Conservation (phyloP, 2,329 filamentous ascomycete species). For the Aureobasidium leucospermi region DNA sequence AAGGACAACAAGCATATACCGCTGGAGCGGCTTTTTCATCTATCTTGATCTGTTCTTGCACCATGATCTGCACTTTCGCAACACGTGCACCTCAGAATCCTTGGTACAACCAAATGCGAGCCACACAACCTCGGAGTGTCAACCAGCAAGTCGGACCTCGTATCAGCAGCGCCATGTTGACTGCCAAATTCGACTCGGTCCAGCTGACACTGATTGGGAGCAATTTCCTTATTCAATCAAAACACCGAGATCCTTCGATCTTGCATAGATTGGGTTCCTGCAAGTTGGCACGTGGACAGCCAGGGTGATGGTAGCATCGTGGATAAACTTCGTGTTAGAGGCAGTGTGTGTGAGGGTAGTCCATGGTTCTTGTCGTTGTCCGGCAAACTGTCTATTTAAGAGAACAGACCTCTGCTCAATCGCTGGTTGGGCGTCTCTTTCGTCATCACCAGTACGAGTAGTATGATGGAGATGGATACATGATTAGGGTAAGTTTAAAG, state of each 20-base stretch:
- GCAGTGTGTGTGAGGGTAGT: no score
- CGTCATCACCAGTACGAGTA: background rate
- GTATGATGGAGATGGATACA: background rate
- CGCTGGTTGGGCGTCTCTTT: no score
- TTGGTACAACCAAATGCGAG: background rate
- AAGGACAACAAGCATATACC: background rate
- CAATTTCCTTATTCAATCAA: background rate
- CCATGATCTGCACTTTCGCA: background rate
- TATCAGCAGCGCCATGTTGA: background rate
- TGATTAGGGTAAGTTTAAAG: no score
- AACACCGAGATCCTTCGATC: background rate
- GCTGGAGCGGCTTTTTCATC: background rate
- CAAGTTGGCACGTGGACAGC: background rate
- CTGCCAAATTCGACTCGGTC: background rate
- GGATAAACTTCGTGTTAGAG: no score
- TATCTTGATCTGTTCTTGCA: background rate
- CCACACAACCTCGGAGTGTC: background rate
- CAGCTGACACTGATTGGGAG: background rate
- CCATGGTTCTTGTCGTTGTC: background rate
- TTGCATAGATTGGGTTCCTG: background rate
- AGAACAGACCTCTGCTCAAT: no score
- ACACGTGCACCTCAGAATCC: background rate
- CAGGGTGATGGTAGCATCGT: conserved; percentile 6
- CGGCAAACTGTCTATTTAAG: no score
- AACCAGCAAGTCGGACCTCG: background rate